These are phyloP conservation scores for Diutina rugosa DNA, from an alignment of 1,139 yeast genomes.

Conservation along the genomic window DNA sequence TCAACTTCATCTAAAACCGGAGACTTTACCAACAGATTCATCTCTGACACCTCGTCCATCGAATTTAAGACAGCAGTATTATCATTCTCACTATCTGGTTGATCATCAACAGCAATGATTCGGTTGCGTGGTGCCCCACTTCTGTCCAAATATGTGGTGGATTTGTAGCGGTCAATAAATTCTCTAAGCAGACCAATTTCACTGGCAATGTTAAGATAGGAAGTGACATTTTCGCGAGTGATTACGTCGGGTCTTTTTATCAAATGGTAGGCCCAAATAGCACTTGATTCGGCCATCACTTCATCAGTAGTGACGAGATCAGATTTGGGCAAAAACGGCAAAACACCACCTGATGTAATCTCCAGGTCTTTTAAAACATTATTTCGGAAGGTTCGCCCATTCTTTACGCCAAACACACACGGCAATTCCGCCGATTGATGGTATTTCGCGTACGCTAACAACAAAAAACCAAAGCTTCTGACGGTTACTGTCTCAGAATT, in stretches of 20 bases:
- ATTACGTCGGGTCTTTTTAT: conserved; percentile 29
- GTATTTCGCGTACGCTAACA: conserved; percentile 42
- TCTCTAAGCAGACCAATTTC: conserved; percentile 32
- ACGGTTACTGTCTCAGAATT: conserved; percentile 23
- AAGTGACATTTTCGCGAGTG: conserved; percentile 27
- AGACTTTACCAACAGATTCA: conserved; percentile 11
- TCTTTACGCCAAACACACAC: conserved; percentile 24
- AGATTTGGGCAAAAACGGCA: conserved; percentile 55
- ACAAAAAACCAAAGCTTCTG: conserved; percentile 37
- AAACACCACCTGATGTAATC: conserved; percentile 5
- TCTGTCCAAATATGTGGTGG: conserved; percentile 30
- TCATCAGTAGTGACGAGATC: conserved; percentile 27
- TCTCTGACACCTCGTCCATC: neutral
- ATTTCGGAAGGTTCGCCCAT: conserved; percentile 33
- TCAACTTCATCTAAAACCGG: conserved; percentile 13
- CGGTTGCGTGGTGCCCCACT: conserved; percentile 12
- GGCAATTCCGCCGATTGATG: conserved; percentile 17
- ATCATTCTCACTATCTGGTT: conserved; percentile 10
- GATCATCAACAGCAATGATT: conserved; percentile 9
- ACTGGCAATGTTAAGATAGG: conserved; percentile 43
- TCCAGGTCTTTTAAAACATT: conserved; percentile 23
- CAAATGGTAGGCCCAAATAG: conserved; percentile 52
- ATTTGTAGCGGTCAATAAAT: conserved; percentile 37
- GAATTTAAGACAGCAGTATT: conserved; percentile 4
- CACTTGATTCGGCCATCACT: conserved; percentile 63